Evolutionary conservation across 805 yeast genomes (phyloP).

Genomic region (Ogataea siamensis): DNA sequence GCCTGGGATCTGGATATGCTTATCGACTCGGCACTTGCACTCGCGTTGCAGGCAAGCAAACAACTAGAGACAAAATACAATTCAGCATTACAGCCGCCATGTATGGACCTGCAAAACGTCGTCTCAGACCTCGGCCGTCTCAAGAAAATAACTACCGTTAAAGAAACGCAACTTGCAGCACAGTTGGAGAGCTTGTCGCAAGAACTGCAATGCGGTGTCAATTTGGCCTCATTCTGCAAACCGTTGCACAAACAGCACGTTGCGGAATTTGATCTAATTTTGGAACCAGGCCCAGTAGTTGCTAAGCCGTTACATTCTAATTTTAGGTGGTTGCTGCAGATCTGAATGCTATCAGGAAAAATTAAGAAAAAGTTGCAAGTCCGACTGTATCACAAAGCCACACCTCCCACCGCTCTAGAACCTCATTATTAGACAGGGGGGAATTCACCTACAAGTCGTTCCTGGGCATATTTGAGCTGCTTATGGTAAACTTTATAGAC

Average conservation of each 20-base stretch:
- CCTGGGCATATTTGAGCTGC: background rate
- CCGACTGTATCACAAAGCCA: background rate
- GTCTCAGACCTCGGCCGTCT: constrained; percentile 6
- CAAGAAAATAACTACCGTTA: background rate
- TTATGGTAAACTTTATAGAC: constrained; percentile 15
- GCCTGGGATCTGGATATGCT: constrained; percentile 5
- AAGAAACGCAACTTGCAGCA: background rate
- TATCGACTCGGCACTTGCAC: constrained; percentile 3
- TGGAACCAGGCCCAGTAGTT: background rate
- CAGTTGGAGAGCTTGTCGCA: constrained; percentile 3
- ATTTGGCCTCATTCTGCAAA: background rate
- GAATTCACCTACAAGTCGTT: background rate
- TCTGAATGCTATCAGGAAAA: constrained; percentile 1
- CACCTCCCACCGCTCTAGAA: constrained; percentile 2
- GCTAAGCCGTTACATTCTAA: background rate
- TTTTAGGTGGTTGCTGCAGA: constrained; percentile 6
- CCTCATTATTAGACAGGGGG: background rate
- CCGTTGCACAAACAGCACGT: background rate
- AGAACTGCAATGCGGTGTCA: constrained; percentile 5
- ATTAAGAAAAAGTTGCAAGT: background rate
- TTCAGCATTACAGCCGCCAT: background rate
- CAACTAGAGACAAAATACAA: constrained; percentile 5
- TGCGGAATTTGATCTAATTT: constrained; percentile 1
- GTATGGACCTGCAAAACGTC: constrained; percentile 5
- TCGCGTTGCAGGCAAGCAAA: constrained; percentile 6